Evolutionary conservation across 495 filamentous ascomycete species (phyloP), one percentile per base, ranked within the genome.

Genomic region (Aspergillus cavernicola): DNA sequence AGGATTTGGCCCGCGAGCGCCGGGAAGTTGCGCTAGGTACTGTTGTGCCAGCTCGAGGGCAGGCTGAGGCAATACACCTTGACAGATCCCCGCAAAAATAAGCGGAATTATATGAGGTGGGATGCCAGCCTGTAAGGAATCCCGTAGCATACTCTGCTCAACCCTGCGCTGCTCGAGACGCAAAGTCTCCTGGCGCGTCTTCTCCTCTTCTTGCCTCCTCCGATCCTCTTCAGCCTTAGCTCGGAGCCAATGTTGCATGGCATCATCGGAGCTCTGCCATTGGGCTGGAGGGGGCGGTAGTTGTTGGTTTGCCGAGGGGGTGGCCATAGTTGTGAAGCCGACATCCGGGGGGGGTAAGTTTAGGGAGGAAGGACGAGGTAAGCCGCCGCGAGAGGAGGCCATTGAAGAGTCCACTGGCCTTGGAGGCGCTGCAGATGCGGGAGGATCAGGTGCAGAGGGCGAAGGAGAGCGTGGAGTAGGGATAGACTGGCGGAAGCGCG

Each of bases 151-250:
- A 44, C 85, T 82, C 64, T 88, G 82, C 65, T 97, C 92, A 32
- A 92, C 79, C 63, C 79, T 86, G 42, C 92, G 82, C 66, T 89
- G 88, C 65, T 97, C 92, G 38, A 95, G 69, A 38, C 83, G 79
- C 26, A 86, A 71, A 19, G 76, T 73, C 66, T 92, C 91, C 64
- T 96, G 91, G 48, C 84, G 80, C 19, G 89, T 95, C 74, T 80
- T 89, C 67, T 96, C 88, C 67, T 93, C 89, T 66, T 97, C 91
- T 66, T 92, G 88, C 63, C 76, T 88, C 60, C 86, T 82, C 55
- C 81, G 82, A 53, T 93, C 89, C 58, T 96, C 92, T 69, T 97
- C 92, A 2, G 83, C 77, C 71, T 88, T 95, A 12, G 90, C 88
- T 41, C 79, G 66, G 3, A 96, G 76, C 90, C 89, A 97, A 54